A percentile compares a stretch with the other conserved stretches of the same genome.
These are phyloP conservation scores for Didymella lethalis DNA, from an alignment of 2,329 filamentous ascomycete species.

Conservation along the genomic window DNA sequence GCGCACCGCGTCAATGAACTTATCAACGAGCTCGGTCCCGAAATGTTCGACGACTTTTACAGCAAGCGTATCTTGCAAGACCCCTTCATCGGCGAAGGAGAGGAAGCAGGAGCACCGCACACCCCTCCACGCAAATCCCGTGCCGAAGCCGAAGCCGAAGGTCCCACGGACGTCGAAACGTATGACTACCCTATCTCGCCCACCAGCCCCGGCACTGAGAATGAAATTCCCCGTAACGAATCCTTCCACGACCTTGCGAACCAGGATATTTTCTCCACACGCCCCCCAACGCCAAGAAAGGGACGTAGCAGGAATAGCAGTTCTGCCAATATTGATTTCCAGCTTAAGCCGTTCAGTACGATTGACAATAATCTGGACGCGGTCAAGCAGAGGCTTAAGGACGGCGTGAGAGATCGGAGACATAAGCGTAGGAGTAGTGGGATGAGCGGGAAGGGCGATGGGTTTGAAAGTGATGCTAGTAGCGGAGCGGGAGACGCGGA, in stretches of 20 bases:
- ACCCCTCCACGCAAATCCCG: conserved; percentile 37
- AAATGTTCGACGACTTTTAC: conserved; percentile 89
- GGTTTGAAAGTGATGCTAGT: conserved; percentile 23
- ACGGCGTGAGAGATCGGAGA: conserved; percentile 82
- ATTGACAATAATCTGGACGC: conserved; percentile 77
- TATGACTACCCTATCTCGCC: conserved; percentile 42
- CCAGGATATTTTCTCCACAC: conserved; percentile 88
- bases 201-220: conserved; percentile 28
- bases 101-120: conserved; percentile 27
- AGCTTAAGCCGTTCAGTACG: conserved; percentile 73
- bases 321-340: conserved; percentile 65
- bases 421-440: conserved; percentile 60
- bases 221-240: conserved; percentile 76
- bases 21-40: conserved; percentile 93
- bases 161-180: conserved; percentile 30
- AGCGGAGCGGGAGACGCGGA: conserved; percentile 30
- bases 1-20: conserved; percentile 85
- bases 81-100: conserved; percentile 35
- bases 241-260: conserved; percentile 89
- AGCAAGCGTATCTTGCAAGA: conserved; percentile 51
- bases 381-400: conserved; percentile 82
- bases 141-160: conserved; percentile 27
- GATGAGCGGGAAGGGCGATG: conserved; percentile 35
- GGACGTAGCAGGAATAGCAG: conserved; percentile 71
- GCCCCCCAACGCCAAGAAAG: conserved; percentile 80